Evolutionary conservation across 1,284 basidiomycete genomes (phyloP), one percentile per base, ranked within the genome.

Genomic region (Fomitopsis schrenkii): DNA sequence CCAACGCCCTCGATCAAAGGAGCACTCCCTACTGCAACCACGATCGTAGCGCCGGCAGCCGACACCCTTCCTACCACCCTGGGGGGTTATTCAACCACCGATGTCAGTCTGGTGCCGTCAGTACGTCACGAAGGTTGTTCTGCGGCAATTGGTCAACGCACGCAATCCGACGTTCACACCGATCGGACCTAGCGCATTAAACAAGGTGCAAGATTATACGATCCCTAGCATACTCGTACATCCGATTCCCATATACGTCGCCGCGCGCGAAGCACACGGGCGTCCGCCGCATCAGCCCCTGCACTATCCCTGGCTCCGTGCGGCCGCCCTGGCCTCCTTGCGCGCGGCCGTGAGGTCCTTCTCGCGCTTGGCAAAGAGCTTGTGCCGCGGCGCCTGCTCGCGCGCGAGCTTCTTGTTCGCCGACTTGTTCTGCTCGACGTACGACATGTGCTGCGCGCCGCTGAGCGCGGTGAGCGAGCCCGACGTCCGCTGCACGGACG

Each of bases 341-440:
- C 82, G 79, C 59, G 84, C 85, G 45, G 77, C 70, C 33, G 78
- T 83, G 65, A 82, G 80, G 26, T 88, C 85, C 75, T 87, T 87
- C 64, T 93, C 91, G 46, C 91, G 85, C 75, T 91, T 93, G 60
- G 86, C 81, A 75, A 95, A 95, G 56, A 95, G 75, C 75, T 91
- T 92, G 80, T 94, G 87, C 61, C 92, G 83, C 54, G 76, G 72
- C 19, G 83, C 79, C 8, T 76, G 79, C 61, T 91, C 89, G 63
- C 87, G 83, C 53, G 92, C 87, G 41, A 97, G 81, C 65, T 87
- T 86, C 77, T 90, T 90, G 80, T 97, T 97, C 63, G 90, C 88
- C 36, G 88, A 91, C 77, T 94, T 94, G 79, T 95, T 95, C 75
- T 94, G 91, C 76, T 96, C 94, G 58, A 93, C 83, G 71, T 95